Conservation (phyloP, 1,139 yeast genomes). For the Blastobotrys malaysiensis region DNA sequence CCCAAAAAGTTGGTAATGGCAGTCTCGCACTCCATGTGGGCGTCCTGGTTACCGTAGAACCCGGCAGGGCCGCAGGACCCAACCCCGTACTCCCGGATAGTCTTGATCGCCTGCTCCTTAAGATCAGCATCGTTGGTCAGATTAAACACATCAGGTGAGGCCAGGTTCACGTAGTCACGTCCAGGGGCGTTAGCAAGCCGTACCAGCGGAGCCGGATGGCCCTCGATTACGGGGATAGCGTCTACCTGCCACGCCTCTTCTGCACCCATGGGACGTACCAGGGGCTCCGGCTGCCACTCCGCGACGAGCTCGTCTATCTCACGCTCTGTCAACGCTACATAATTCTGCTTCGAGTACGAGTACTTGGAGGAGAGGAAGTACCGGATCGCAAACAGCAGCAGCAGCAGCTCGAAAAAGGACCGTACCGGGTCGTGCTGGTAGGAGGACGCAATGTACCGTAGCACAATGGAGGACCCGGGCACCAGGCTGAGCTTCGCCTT, state of each 20-base stretch:
- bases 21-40: conserved; percentile 75
- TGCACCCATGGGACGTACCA: conserved; percentile 51
- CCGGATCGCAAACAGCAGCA: conserved; percentile 77
- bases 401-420: conserved; percentile 70
- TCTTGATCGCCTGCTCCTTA: conserved; percentile 50
- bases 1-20: conserved; percentile 70
- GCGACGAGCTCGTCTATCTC: conserved; percentile 81
- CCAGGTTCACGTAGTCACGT: conserved; percentile 29
- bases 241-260: conserved; percentile 59
- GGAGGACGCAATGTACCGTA: conserved; percentile 79
- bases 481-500: conserved; percentile 20
- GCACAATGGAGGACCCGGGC: conserved; percentile 78
- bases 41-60: conserved; percentile 93
- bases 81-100: conserved; percentile 73
- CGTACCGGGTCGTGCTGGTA: conserved; percentile 93
- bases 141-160: conserved; percentile 47
- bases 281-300: conserved; percentile 89
- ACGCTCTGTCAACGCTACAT: conserved; percentile 53
- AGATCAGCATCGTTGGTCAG: conserved; percentile 51
- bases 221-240: conserved; percentile 57
- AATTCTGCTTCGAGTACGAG: conserved; percentile 69
- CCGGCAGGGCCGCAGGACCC: conserved; percentile 99
- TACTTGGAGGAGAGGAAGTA: conserved; percentile 80
- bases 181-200: conserved; percentile 28
- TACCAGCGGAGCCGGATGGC: conserved; percentile 52